Percentiles rank a stretch among this genome's conserved stretches.
These are phyloP conservation scores for Phytophthora parvispora DNA, from an alignment of 352 stramenopile genomes.

Conservation along the genomic window DNA sequence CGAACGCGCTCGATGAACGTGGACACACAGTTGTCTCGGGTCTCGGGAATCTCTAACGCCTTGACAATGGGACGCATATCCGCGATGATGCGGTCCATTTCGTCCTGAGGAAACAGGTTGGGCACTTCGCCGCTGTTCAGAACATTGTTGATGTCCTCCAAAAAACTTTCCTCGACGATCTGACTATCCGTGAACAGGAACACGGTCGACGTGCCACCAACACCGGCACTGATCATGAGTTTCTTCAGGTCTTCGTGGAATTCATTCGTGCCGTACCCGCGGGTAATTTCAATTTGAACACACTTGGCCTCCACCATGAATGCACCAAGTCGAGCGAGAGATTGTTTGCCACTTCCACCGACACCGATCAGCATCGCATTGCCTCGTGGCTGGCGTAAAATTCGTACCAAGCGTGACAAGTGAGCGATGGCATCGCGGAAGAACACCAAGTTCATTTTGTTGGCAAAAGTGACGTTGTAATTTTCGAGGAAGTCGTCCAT, in stretches of 20 bases:
- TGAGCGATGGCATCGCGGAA: constrained; percentile 95
- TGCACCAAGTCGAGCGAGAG: constrained; percentile 89
- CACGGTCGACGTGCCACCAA: constrained; percentile 79
- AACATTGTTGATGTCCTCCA: constrained; percentile 98
- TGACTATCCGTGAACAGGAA: constrained; percentile 98
- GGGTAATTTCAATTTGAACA: constrained; percentile 94
- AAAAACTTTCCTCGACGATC: constrained; percentile 95
- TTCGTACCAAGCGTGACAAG: constrained; percentile 88
- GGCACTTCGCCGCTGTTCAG: constrained; percentile 97
- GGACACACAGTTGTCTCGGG: constrained; percentile 91
- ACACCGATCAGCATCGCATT: constrained; percentile 98
- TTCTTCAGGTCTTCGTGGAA: constrained; percentile 96
- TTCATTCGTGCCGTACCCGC: constrained; percentile 90
- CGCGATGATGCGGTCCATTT: constrained; percentile 95
- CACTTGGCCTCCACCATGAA: constrained; percentile 95
- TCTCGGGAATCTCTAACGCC: constrained; percentile 90
- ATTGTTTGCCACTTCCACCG: constrained; percentile 95
- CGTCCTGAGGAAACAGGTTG: constrained; percentile 94
- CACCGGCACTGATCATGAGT: constrained; percentile 94
- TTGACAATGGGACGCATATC: constrained; percentile 95
- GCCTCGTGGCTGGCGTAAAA: constrained; percentile 93
- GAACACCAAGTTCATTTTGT: constrained; percentile 98
- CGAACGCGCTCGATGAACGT: constrained; percentile 94
- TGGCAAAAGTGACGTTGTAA: constrained; percentile 95
- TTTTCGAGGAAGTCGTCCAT: constrained; percentile 95